These are phyloP conservation scores for Naganishia antarctica DNA, from an alignment of 768 basidiomycete genomes.

Conservation along the genomic window DNA sequence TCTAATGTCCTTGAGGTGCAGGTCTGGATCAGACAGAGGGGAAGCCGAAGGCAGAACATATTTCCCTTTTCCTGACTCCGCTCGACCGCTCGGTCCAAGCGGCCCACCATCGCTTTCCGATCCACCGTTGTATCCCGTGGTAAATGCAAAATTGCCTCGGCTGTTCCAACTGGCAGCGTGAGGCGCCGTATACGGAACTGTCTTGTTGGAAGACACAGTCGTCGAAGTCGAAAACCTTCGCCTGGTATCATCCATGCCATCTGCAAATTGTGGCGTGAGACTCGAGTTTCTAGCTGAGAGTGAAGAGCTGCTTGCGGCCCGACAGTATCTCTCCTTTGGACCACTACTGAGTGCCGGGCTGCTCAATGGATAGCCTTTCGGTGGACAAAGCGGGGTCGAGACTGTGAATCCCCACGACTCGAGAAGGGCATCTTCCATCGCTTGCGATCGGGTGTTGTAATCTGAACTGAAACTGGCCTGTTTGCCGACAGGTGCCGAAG, in stretches of 20 bases:
- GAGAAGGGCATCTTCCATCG: constrained; percentile 3
- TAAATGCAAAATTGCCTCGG: background rate
- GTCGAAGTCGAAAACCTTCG: background rate
- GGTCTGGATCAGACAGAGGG: background rate
- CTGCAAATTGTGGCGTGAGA: background rate
- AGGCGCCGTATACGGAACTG: background rate
- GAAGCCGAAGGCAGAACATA: no score
- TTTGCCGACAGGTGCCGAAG: background rate
- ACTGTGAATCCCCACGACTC: constrained; percentile 16
- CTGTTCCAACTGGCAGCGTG: background rate
- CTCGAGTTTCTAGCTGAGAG: background rate
- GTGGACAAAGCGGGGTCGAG: constrained; percentile 9
- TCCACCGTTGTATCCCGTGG: background rate
- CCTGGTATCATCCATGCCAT: background rate
- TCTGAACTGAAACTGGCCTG: background rate
- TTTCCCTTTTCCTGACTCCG: no score
- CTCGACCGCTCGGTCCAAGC: background rate
- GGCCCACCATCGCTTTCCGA: background rate
- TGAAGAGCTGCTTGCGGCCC: background rate
- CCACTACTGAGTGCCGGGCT: constrained; percentile 1
- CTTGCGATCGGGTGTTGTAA: background rate
- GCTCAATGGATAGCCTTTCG: constrained; percentile 14
- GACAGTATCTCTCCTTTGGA: background rate
- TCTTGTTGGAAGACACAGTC: background rate
- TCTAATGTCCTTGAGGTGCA: background rate